Evolutionary conservation across 371 early-diverging fungal genomes (phyloP), one percentile per base, ranked within the genome.

Genomic region (Saksenaea vasiformis): DNA sequence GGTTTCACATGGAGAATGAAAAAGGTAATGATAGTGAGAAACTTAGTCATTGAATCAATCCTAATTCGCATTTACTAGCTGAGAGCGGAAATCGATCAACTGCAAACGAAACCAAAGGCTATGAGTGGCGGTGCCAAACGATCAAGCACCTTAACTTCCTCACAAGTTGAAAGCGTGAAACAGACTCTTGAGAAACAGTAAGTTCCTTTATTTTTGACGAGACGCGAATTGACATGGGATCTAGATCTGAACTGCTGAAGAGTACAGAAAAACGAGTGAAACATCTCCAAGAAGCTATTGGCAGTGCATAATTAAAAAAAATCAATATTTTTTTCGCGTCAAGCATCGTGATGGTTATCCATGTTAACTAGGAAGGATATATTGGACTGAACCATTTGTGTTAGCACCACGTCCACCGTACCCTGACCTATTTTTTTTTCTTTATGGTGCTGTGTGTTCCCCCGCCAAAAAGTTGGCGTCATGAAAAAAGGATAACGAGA

Each of bases 1-100:
- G 71, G 71, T 1, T 67, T 60, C 35, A 8, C 41, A n/a, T 37
- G 56, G 17, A n/a, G 71, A 44, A 27, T 66, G 4, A 51, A 64
- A 35, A 64, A 64, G 71, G 71, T 67, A 47, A n/a, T n/a, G n/a
- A n/a, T 63, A 22, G 22, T 22, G n/a, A 10, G 9, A 9, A 10
- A 10, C 24, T 19, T 10, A 47, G 24, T 22, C 3, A 47, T 19
- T 26, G 10, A 47, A 15, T 22, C 24, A 7, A 19, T 7, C n/a
- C 10, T 47, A 22, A 47, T 22, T 47, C 10, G 10, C 22, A 19
- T 47, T 1, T n/a, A 3, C 10, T 22, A 22, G 51, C 22, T 7
- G 24, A 17, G 22, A 22, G 10, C 10, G 9, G 19, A 22, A 47
- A 17, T 22, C 22, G 51, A 47, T 22, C 22, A 19, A 19, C 10